Evolutionary conservation across 208 protist species (phyloP).

Genomic region (Acanthamoeba healyi): DNA sequence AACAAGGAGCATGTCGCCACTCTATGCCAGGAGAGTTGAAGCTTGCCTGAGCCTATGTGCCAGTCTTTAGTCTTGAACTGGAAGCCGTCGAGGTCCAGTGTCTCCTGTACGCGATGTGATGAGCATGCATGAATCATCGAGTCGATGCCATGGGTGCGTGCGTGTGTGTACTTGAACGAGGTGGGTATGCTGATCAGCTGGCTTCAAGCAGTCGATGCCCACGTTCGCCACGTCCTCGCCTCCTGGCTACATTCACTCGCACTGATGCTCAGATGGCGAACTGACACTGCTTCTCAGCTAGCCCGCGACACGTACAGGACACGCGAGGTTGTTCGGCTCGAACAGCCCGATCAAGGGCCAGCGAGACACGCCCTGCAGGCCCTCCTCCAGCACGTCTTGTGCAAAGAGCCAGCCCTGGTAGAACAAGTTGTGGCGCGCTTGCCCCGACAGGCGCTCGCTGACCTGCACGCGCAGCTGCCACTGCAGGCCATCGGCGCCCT

Average conservation of each 20-base stretch:
- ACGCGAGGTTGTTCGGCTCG: background rate
- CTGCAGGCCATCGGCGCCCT: background rate
- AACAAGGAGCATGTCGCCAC: too few species aligned
- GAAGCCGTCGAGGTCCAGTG: slow-evolving; percentile 2
- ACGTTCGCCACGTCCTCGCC: background rate
- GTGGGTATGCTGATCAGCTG: background rate
- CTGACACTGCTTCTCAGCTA: background rate
- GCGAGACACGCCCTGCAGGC: background rate
- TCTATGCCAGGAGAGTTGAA: background rate
- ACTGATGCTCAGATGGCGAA: background rate
- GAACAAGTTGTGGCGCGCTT: background rate
- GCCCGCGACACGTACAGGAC: background rate
- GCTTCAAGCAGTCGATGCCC: background rate
- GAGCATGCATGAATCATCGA: background rate
- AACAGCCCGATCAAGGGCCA: background rate
- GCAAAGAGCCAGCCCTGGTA: slow-evolving; percentile 7
- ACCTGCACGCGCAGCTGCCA: slow-evolving; percentile 43
- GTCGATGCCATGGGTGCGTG: background rate
- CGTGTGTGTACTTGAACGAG: background rate
- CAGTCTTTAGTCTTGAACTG: background rate
- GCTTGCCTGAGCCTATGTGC: background rate
- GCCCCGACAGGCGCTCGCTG: background rate
- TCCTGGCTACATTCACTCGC: background rate
- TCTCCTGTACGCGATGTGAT: background rate
- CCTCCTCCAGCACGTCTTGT: background rate